Conservation (phyloP, 371 early-diverging fungal species). For the Encephalitozoon cuniculi region DNA sequence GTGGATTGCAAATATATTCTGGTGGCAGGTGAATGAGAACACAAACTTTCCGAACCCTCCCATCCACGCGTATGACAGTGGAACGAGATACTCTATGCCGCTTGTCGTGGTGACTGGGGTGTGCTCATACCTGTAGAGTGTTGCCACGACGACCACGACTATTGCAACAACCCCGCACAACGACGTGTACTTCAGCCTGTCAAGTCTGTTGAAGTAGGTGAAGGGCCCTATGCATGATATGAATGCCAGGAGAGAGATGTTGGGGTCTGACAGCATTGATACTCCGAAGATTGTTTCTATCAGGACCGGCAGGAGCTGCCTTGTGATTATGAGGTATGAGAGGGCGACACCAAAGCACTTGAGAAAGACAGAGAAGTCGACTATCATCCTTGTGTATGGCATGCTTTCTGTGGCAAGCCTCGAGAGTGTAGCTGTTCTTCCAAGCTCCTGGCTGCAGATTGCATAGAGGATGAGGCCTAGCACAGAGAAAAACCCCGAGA, state of each 20-base stretch:
- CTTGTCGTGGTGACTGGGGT: conserved; percentile 60
- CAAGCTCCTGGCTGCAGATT: conserved; percentile 44
- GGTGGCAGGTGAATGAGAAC: conserved; percentile 95
- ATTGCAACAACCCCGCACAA: conserved; percentile 77
- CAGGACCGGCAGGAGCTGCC: conserved; percentile 72
- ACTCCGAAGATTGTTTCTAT: conserved; percentile 27
- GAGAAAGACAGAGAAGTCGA: conserved; percentile 88
- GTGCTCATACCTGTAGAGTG: conserved; percentile 68
- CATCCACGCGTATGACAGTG: conserved; percentile 67
- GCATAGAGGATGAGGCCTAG: conserved; percentile 48
- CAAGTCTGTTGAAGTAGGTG: conserved; percentile 67
- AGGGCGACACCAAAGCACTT: conserved; percentile 98
- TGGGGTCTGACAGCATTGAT: conserved; percentile 12
- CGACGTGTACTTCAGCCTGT: conserved; percentile 85
- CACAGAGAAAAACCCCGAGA: conserved; percentile 42
- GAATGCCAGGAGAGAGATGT: conserved; percentile 32
- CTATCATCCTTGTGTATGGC: conserved; percentile 73
- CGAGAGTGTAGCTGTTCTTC: conserved; percentile 45
- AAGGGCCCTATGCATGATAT: conserved; percentile 50
- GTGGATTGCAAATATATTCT: conserved; percentile 65
- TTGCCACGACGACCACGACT: conserved; percentile 73
- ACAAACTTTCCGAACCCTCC: conserved; percentile 84
- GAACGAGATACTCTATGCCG: conserved; percentile 18
- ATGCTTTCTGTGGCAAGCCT: conserved; percentile 76
- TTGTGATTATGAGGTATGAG: conserved; percentile 90